A percentile compares a stretch with the other conserved stretches of the same genome.
phyloP scores from a whole-genome alignment of 805 yeast species.

The Saccharomycopsis javanensis region DNA sequence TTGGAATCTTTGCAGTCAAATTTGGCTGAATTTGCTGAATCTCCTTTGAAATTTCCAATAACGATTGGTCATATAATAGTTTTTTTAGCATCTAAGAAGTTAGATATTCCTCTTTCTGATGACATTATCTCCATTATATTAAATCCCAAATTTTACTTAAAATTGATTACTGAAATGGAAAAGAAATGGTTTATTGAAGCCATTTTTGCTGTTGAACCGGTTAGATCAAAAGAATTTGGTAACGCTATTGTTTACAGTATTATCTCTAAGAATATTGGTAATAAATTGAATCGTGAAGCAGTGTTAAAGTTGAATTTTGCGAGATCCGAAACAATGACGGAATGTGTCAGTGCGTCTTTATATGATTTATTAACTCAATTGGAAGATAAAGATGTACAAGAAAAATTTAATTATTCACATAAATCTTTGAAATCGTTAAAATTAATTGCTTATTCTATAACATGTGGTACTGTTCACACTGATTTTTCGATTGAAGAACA shows the following conservation, averaged over 20 bases:
- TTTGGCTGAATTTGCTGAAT: conserved; percentile 35
- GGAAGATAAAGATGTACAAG: conserved; percentile 15
- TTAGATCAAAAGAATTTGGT: conserved; percentile 9
- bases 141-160: conserved; percentile 40
- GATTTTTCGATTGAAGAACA: not conserved
- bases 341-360: not conserved
- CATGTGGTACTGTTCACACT: conserved; percentile 21
- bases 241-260: conserved; percentile 4
- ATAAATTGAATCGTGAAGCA: not conserved
- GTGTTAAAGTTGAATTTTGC: not conserved
- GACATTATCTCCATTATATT: conserved; percentile 26
- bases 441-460: conserved; percentile 31
- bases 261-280: conserved; percentile 1
- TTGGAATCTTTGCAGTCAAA: conserved; percentile 25
- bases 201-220: conserved; percentile 22
- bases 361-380: not conserved
- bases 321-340: not conserved
- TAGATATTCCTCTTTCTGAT: not conserved
- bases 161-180: conserved; percentile 37
- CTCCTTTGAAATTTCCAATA: conserved; percentile 39
- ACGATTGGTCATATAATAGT: conserved; percentile 8
- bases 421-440: conserved; percentile 27
- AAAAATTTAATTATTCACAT: conserved; percentile 23
- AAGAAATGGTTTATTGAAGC: conserved; percentile 45
- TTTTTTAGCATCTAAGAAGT: not conserved